These are phyloP conservation scores for Flagelloscypha sp. DNA, from an alignment of 768 basidiomycete genomes.

Conservation along the genomic window DNA sequence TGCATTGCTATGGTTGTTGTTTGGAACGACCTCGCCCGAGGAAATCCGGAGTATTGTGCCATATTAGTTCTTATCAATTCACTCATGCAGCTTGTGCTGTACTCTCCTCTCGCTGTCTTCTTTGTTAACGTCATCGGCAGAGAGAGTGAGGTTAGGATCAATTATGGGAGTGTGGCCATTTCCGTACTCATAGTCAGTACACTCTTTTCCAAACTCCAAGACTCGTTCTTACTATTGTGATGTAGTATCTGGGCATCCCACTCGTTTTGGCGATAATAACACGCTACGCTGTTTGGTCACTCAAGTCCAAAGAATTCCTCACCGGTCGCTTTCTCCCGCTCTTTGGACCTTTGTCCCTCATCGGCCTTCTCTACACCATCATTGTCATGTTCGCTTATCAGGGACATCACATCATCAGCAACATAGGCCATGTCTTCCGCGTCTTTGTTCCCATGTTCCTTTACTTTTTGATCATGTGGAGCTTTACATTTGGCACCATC, in stretches of 20 bases:
- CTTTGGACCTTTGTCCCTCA: conserved; percentile 60
- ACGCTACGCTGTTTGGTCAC: conserved; percentile 41
- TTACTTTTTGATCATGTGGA: conserved; percentile 78
- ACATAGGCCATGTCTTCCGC: conserved; percentile 71
- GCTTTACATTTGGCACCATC: conserved; percentile 47
- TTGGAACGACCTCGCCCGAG: conserved; percentile 69
- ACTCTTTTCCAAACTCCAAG: neutral
- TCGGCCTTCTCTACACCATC: conserved; percentile 78
- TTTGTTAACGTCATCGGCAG: conserved; percentile 69
- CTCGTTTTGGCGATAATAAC: conserved; percentile 66
- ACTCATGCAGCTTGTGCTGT: conserved; percentile 67
- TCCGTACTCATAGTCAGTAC: conserved; percentile 62
- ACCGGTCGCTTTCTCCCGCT: conserved; percentile 52
- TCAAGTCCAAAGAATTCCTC: conserved; percentile 41
- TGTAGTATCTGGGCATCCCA: conserved; percentile 77
- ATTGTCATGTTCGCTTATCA: conserved; percentile 68
- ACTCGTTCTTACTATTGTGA: neutral
- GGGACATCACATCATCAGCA: conserved; percentile 59
- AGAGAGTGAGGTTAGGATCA: conserved; percentile 23
- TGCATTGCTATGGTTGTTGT: conserved; percentile 76
- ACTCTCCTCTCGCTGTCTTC: conserved; percentile 64
- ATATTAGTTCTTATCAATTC: conserved; percentile 79
- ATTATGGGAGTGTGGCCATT: conserved; percentile 53
- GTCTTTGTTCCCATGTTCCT: conserved; percentile 73
- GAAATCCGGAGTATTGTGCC: conserved; percentile 66